Conservation (phyloP, 768 basidiomycete species). For the Cyclocybe cylindracea region DNA sequence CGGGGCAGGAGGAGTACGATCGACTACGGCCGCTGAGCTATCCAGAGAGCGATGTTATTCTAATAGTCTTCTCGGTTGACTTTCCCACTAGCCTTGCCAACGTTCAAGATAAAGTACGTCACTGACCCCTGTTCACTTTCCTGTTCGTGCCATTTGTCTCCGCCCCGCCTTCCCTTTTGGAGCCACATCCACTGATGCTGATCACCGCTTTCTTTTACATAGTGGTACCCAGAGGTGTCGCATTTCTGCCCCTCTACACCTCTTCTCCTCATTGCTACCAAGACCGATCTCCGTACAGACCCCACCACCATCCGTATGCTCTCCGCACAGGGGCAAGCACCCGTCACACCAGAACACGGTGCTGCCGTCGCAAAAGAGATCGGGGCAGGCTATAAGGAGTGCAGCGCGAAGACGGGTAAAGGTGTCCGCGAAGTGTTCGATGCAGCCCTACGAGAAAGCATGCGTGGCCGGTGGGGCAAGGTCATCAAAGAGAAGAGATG, state of each 20-base stretch:
- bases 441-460: slow-evolving; percentile 84
- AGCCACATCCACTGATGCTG: neutral
- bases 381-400: slow-evolving; percentile 91
- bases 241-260: slow-evolving; percentile 92
- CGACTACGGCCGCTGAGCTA: slow-evolving; percentile 83
- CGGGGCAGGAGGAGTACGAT: slow-evolving; percentile 97
- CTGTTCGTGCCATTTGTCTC: neutral
- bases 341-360: slow-evolving; percentile 84
- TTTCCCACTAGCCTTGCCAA: slow-evolving; percentile 91
- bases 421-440: slow-evolving; percentile 94
- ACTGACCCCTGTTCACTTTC: neutral
- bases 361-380: slow-evolving; percentile 87
- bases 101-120: slow-evolving; percentile 82
- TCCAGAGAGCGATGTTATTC: slow-evolving; percentile 87
- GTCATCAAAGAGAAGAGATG: slow-evolving; percentile 71
- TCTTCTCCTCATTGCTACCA: slow-evolving; percentile 89
- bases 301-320: slow-evolving; percentile 86
- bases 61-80: slow-evolving; percentile 93
- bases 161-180: neutral
- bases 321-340: slow-evolving; percentile 82
- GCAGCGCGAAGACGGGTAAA: slow-evolving; percentile 87
- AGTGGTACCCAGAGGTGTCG: slow-evolving; percentile 94
- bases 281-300: slow-evolving; percentile 88
- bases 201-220: slow-evolving; percentile 10
- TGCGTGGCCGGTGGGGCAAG: slow-evolving; percentile 79